phyloP scores from a whole-genome alignment of 1,284 basidiomycete genomes.

The Rhodotorula glutinis region DNA sequence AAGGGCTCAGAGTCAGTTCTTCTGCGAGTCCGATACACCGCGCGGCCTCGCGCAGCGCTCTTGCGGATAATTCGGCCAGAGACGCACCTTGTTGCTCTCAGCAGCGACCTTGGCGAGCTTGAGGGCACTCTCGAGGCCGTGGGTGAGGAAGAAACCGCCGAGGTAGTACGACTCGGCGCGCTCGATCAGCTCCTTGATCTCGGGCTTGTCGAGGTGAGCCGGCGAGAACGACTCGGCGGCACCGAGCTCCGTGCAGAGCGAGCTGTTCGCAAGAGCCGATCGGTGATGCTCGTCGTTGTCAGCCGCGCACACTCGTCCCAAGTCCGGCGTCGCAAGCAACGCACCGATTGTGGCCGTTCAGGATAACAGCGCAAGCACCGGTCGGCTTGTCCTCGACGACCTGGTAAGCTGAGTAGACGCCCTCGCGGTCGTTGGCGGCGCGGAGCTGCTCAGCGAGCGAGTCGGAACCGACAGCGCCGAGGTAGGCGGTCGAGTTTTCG shows the following conservation, averaged over 20 bases:
- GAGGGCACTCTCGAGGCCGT: constrained; percentile 73
- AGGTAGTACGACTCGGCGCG: constrained; percentile 87
- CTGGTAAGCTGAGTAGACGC: constrained; percentile 82
- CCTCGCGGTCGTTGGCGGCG: constrained; percentile 90
- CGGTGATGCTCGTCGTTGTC: not conserved
- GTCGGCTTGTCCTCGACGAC: constrained; percentile 78
- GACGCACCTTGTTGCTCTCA: constrained; percentile 65
- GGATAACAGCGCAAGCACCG: constrained; percentile 93
- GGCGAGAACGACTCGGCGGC: constrained; percentile 85
- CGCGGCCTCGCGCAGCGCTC: no score
- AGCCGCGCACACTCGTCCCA: no score
- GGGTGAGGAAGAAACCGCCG: constrained; percentile 96
- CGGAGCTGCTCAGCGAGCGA: constrained; percentile 83
- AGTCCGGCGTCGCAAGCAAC: constrained; percentile 23
- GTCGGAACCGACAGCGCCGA: constrained; percentile 92
- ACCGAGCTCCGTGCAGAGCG: constrained; percentile 84
- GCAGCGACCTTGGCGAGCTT: constrained; percentile 79
- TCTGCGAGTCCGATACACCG: no score
- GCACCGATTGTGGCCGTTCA: constrained; percentile 87
- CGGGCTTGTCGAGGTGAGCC: constrained; percentile 72
- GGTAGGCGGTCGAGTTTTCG: constrained; percentile 85
- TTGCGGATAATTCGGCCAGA: no score
- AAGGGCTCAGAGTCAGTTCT: not conserved
- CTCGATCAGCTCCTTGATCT: constrained; percentile 72
- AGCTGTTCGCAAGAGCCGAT: constrained; percentile 53